phyloP scores from a whole-genome alignment of 441 rosid species.

The Dalechampia spathulata region DNA sequence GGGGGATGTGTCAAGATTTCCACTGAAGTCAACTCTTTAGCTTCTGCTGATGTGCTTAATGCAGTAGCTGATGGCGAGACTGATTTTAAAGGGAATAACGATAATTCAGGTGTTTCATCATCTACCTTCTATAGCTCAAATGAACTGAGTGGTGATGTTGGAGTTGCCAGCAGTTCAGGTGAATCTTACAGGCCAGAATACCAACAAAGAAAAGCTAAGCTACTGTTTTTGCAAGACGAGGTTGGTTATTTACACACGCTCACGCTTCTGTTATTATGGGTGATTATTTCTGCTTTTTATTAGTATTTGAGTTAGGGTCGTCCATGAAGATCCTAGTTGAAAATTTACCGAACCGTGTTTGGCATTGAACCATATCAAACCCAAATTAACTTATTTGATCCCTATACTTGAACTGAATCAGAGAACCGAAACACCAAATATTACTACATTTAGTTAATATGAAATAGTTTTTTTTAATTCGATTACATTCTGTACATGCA shows the following conservation, averaged over 20 bases:
- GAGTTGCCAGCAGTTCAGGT: slow-evolving; percentile 25
- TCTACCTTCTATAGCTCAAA: slow-evolving; percentile 24
- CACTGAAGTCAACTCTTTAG: slow-evolving; percentile 22
- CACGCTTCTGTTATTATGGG: not conserved
- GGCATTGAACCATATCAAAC: no score
- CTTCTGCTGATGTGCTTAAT: slow-evolving; percentile 11
- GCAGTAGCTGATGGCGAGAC: slow-evolving; percentile 9
- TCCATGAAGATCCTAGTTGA: no score
- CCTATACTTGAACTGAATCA: no score
- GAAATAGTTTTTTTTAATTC: no score
- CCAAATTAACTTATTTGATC: no score
- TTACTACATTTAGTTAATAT: no score
- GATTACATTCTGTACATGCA: no score
- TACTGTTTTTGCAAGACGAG: slow-evolving; percentile 54
- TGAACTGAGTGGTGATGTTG: slow-evolving; percentile 20
- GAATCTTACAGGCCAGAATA: slow-evolving; percentile 35
- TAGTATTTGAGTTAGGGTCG: no score
- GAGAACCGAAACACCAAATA: no score
- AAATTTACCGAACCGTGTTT: no score
- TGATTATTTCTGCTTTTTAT: not conserved
- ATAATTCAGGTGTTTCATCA: slow-evolving; percentile 16
- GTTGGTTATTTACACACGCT: slow-evolving; percentile 31
- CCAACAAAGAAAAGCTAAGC: slow-evolving; percentile 51
- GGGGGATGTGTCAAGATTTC: slow-evolving; percentile 15
- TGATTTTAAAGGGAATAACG: slow-evolving; percentile 11